Conservation (phyloP, 2,329 filamentous ascomycete species). For the Aschersonia sp. region DNA sequence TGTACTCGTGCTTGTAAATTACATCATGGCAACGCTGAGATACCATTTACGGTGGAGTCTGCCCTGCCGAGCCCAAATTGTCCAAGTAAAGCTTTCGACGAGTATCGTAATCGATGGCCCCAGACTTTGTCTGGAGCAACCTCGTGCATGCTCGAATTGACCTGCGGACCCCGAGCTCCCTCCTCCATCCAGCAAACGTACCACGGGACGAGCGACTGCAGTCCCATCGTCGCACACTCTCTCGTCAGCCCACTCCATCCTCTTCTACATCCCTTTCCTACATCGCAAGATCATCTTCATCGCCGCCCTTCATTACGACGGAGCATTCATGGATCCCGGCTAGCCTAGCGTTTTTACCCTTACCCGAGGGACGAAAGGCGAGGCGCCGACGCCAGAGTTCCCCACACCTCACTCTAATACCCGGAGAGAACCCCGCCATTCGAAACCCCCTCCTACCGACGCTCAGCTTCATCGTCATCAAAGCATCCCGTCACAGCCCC, state of each 20-base stretch:
- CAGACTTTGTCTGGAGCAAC: too few relatives aligned
- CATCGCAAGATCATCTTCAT: constrained; percentile 2
- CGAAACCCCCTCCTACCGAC: constrained; percentile 6
- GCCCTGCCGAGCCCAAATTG: too few relatives aligned
- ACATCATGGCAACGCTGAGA: too few relatives aligned
- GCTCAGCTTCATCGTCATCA: background rate
- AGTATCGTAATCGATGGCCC: too few relatives aligned
- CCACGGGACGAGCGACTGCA: too few relatives aligned
- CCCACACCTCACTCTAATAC: constrained; percentile 11
- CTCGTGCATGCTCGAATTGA: too few relatives aligned
- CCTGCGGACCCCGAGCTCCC: too few relatives aligned
- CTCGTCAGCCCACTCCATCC: background rate
- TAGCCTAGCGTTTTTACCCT: background rate
- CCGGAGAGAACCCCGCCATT: constrained; percentile 12
- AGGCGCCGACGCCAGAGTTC: constrained; percentile 1
- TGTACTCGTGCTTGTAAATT: too few relatives aligned
- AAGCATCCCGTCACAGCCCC: background rate
- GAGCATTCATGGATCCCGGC: constrained; percentile 1
- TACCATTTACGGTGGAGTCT: too few relatives aligned
- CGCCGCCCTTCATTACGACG: background rate
- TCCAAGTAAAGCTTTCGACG: too few relatives aligned
- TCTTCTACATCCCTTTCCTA: background rate
- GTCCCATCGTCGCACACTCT: too few relatives aligned
- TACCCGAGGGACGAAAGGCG: background rate
- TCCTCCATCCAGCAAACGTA: too few relatives aligned